Conservation (phyloP, 228 moss, liverwort and hornwort genomes). For the Sphagnum magellanicum region DNA sequence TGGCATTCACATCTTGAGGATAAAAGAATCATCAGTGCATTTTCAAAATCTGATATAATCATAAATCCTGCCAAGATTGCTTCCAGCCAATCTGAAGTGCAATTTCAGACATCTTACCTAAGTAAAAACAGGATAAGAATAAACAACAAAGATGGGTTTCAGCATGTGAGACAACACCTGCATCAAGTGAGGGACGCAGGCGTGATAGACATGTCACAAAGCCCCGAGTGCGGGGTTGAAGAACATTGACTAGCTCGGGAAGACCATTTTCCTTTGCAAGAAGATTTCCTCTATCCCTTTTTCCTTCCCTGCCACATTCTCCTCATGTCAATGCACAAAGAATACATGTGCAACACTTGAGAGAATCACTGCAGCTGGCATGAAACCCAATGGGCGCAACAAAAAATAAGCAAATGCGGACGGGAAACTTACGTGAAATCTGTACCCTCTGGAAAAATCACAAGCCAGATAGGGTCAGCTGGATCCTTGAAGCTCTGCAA, state of each 20-base stretch:
- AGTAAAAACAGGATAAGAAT: no score
- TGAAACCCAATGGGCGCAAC: background rate
- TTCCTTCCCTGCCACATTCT: constrained; percentile 56
- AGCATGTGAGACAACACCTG: constrained; percentile 33
- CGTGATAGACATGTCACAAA: constrained; percentile 79
- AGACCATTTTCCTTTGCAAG: constrained; percentile 64
- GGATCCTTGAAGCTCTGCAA: constrained; percentile 65
- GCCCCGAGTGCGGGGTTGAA: constrained; percentile 85
- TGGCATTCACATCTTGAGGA: no score
- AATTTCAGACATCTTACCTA: no score
- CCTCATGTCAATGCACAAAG: background rate
- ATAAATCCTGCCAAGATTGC: no score
- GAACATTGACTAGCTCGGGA: constrained; percentile 72
- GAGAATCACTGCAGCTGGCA: background rate
- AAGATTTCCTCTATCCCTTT: constrained; percentile 58
- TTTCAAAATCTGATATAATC: no score
- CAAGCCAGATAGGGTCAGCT: constrained; percentile 81
- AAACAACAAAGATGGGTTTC: background rate
- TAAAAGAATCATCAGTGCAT: no score
- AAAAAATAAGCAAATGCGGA: background rate
- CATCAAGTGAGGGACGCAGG: constrained; percentile 59
- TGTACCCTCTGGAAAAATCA: constrained; percentile 96
- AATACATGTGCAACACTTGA: background rate
- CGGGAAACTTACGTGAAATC: constrained; percentile 78
- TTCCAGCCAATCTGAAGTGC: no score